Conservation (phyloP, 805 yeast species). For the Saturnispora ahearnii region DNA sequence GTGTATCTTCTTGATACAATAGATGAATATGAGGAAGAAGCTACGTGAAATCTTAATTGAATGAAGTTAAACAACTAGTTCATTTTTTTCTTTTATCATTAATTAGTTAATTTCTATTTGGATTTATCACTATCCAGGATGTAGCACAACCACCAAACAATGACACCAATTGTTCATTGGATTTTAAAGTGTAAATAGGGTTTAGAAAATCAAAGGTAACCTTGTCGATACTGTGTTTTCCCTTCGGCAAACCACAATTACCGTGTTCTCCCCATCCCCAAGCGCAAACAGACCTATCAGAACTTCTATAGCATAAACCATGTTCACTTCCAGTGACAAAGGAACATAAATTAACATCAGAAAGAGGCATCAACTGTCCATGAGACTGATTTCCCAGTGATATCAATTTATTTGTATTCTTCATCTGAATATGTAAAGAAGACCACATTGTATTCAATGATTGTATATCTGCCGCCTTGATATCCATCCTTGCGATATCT, state of each 20-base stretch:
- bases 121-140: slow-evolving; percentile 38
- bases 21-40: slow-evolving; percentile 78
- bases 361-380: slow-evolving; percentile 42
- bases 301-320: slow-evolving; percentile 39
- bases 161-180: slow-evolving; percentile 20
- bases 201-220: slow-evolving; percentile 34
- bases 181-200: slow-evolving; percentile 19
- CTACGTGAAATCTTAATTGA: slow-evolving; percentile 48
- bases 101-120: neutral
- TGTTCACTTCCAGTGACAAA: slow-evolving; percentile 77
- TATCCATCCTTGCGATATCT: neutral
- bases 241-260: slow-evolving; percentile 56
- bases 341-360: neutral
- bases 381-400: slow-evolving; percentile 74
- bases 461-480: slow-evolving; percentile 1
- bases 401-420: slow-evolving; percentile 16
- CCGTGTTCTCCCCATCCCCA: slow-evolving; percentile 99
- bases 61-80: neutral
- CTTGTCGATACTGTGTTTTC: slow-evolving; percentile 14
- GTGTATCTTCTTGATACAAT: slow-evolving; percentile 27
- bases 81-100: neutral
- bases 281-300: slow-evolving; percentile 36
- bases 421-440: slow-evolving; percentile 45
- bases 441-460: slow-evolving; percentile 65
- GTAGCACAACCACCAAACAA: slow-evolving; percentile 62